Conservation (phyloP, 116 monocot genomes). For the Trichopus zeylanicus region DNA sequence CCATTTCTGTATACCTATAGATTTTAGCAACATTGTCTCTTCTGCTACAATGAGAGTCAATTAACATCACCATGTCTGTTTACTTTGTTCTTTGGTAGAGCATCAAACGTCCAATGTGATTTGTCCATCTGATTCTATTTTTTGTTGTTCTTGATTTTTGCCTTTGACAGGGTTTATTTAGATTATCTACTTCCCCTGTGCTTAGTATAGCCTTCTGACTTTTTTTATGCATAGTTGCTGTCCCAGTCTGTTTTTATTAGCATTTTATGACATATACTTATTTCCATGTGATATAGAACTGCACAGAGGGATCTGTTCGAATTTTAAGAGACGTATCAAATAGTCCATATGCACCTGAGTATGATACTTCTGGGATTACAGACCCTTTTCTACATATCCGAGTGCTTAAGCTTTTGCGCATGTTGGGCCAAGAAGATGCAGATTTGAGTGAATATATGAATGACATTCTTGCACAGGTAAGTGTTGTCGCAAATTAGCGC, state of each 20-base stretch:
- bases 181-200: too few species aligned
- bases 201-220: too few species aligned
- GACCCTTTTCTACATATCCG: constrained; percentile 85
- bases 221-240: not conserved
- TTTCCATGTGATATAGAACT: constrained; percentile 44
- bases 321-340: constrained; percentile 91
- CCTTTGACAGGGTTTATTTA: too few species aligned
- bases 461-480: constrained; percentile 99
- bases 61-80: too few species aligned
- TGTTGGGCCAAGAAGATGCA: constrained; percentile 82
- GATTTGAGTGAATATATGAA: constrained; percentile 90
- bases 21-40: too few species aligned
- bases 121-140: too few species aligned
- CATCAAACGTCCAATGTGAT: too few species aligned
- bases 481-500: constrained; percentile 2
- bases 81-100: too few species aligned
- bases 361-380: constrained; percentile 83
- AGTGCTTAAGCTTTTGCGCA: constrained; percentile 71
- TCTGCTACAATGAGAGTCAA: too few species aligned
- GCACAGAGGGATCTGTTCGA: constrained; percentile 73
- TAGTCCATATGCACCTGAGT: constrained; percentile 96
- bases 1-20: too few species aligned
- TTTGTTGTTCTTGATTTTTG: too few species aligned
- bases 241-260: not conserved
- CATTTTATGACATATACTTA: not conserved